Evolutionary conservation across 352 stramenopile species (phyloP).

Genomic region (Globisporangium lucens): DNA sequence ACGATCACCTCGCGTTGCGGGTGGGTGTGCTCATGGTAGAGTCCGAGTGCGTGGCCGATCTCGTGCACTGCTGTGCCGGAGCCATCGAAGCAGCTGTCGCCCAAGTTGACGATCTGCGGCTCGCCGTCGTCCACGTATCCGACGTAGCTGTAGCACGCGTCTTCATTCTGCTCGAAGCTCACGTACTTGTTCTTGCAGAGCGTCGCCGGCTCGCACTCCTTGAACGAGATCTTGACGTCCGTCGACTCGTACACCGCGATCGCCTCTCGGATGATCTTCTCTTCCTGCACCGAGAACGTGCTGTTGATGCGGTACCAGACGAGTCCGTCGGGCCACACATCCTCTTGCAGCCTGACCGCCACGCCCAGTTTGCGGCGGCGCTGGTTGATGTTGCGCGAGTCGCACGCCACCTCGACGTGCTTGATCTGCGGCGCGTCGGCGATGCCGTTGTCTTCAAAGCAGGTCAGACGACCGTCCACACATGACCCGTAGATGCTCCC

Average conservation of each 20-base stretch:
- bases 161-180: conserved; percentile 64
- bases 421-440: conserved; percentile 52
- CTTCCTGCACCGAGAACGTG: conserved; percentile 44
- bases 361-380: conserved; percentile 48
- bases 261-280: conserved; percentile 47
- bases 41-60: conserved; percentile 55
- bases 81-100: conserved; percentile 59
- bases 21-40: conserved; percentile 77
- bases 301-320: conserved; percentile 68
- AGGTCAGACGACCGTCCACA: conserved; percentile 36
- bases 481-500: conserved; percentile 59
- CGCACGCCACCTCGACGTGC: conserved; percentile 38
- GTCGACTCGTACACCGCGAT: conserved; percentile 54
- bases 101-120: conserved; percentile 69
- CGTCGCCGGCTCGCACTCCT: conserved; percentile 56
- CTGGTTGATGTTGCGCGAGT: conserved; percentile 18
- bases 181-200: conserved; percentile 69
- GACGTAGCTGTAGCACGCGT: conserved; percentile 72
- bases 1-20: conserved; percentile 65
- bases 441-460: conserved; percentile 62
- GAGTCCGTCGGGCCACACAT: conserved; percentile 64
- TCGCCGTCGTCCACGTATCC: conserved; percentile 64
- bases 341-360: conserved; percentile 45
- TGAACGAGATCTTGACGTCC: conserved; percentile 58
- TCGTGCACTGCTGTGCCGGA: conserved; percentile 57